Conservation (phyloP, 164 flowering plant genomes). For the Taxillus chinensis region DNA sequence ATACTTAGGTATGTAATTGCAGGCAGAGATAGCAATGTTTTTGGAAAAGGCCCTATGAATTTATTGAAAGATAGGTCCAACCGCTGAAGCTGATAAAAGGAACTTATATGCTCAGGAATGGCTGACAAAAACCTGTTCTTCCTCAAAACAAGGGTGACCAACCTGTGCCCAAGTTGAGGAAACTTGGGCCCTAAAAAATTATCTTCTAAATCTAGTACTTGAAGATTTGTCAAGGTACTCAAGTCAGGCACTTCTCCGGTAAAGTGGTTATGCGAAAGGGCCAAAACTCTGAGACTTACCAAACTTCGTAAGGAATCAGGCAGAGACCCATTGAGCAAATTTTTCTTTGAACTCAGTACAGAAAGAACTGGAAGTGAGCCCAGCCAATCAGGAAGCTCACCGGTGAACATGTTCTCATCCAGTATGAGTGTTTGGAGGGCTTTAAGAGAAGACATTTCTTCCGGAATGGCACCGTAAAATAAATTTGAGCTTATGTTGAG, state of each 20-base stretch:
- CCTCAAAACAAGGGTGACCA: slow-evolving; percentile 49
- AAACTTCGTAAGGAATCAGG: slow-evolving; percentile 46
- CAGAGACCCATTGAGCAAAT: slow-evolving; percentile 52
- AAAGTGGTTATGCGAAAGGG: slow-evolving; percentile 57
- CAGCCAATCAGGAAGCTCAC: slow-evolving; percentile 51
- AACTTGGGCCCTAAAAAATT: slow-evolving; percentile 69
- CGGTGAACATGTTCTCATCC: slow-evolving; percentile 66
- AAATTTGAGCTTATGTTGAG: slow-evolving; percentile 77
- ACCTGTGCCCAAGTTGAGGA: slow-evolving; percentile 52
- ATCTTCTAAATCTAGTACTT: slow-evolving; percentile 68
- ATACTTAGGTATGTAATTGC: slow-evolving; percentile 57
- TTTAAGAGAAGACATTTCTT: slow-evolving; percentile 35
- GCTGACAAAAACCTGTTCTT: slow-evolving; percentile 70
- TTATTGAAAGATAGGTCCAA: slow-evolving; percentile 73
- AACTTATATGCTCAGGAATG: slow-evolving; percentile 48
- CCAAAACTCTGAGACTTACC: slow-evolving; percentile 61
- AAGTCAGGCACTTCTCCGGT: slow-evolving; percentile 78
- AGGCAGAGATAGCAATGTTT: slow-evolving; percentile 56
- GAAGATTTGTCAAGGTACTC: slow-evolving; percentile 71
- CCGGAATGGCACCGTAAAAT: slow-evolving; percentile 57
- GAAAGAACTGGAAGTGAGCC: slow-evolving; percentile 41
- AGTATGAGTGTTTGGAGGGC: slow-evolving; percentile 69
- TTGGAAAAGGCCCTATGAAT: slow-evolving; percentile 73
- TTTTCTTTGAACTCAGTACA: slow-evolving; percentile 72
- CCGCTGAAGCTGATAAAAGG: slow-evolving; percentile 54